phyloP scores from a whole-genome alignment of 2,329 filamentous ascomycete species.

The Colletotrichum limetticola region DNA sequence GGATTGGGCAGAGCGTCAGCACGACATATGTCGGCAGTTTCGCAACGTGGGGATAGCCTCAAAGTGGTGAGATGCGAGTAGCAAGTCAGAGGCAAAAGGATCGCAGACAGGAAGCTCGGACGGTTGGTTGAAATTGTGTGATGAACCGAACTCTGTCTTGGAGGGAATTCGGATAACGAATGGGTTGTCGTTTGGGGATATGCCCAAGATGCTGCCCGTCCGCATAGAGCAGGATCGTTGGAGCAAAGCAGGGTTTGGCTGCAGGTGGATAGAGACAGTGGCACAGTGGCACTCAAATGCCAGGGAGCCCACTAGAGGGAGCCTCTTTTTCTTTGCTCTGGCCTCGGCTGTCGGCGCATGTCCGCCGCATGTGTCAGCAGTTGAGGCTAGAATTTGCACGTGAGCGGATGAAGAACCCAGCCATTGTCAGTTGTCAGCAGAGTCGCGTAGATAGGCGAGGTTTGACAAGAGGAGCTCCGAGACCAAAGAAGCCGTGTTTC shows the following conservation, averaged over 20 bases:
- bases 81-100: background rate
- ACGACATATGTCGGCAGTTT: constrained; percentile 18
- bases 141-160: constrained; percentile 27
- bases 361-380: constrained; percentile 18
- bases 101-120: constrained; percentile 7
- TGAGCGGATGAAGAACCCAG: constrained; percentile 1
- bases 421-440: background rate
- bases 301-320: background rate
- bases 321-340: constrained; percentile 8
- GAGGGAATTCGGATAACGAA: background rate
- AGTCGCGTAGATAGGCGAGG: background rate
- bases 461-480: background rate
- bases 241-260: constrained; percentile 3
- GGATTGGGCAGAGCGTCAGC: constrained; percentile 13
- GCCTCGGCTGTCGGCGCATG: constrained; percentile 30
- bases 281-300: background rate
- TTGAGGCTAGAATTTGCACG: background rate
- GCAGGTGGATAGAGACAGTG: constrained; percentile 2
- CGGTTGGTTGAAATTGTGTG: background rate
- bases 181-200: background rate
- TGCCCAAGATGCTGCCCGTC: too few species aligned
- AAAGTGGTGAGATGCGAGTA: background rate
- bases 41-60: constrained; percentile 21
- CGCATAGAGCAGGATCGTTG: background rate
- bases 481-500: constrained; percentile 9